Percentiles rank a stretch among this genome's conserved stretches.
Conservation (phyloP, 495 filamentous ascomycete species). For the Sphaerosporella brunnea region DNA sequence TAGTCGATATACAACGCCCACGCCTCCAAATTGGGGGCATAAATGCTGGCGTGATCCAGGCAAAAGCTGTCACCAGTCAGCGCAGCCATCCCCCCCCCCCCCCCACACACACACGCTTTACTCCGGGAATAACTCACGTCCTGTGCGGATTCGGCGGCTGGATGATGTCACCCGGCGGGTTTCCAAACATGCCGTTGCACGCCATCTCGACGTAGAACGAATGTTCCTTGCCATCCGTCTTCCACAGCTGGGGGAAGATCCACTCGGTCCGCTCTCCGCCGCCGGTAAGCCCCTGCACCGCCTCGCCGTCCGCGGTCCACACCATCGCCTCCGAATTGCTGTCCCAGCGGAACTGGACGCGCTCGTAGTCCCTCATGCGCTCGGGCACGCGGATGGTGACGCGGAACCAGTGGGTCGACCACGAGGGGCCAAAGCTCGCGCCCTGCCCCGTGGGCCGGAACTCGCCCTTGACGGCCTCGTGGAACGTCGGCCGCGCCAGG, state of each 20-base stretch:
- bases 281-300: slow-evolving; percentile 85
- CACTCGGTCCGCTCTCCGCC: slow-evolving; percentile 77
- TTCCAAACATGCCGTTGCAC: slow-evolving; percentile 97
- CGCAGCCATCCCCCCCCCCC: too few species aligned
- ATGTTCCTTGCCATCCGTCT: slow-evolving; percentile 69
- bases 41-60: slow-evolving; percentile 47
- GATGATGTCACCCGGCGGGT: slow-evolving; percentile 58
- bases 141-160: slow-evolving; percentile 73
- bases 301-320: slow-evolving; percentile 73
- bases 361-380: slow-evolving; percentile 50
- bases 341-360: slow-evolving; percentile 91
- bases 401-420: slow-evolving; percentile 98
- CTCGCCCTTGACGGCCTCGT: slow-evolving; percentile 49
- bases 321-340: slow-evolving; percentile 78
- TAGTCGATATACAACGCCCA: slow-evolving; percentile 73
- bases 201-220: slow-evolving; percentile 93
- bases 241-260: slow-evolving; percentile 60
- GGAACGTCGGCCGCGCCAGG: slow-evolving; percentile 65
- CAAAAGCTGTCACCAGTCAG: too few species aligned
- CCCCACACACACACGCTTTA: too few species aligned
- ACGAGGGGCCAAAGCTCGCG: slow-evolving; percentile 73
- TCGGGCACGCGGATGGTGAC: slow-evolving; percentile 59
- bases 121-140: slow-evolving; percentile 27
- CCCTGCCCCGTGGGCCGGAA: slow-evolving; percentile 64
- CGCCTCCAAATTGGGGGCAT: slow-evolving; percentile 73